These are phyloP conservation scores for Ilex asprella DNA, from an alignment of 257 asterid species.

Conservation along the genomic window DNA sequence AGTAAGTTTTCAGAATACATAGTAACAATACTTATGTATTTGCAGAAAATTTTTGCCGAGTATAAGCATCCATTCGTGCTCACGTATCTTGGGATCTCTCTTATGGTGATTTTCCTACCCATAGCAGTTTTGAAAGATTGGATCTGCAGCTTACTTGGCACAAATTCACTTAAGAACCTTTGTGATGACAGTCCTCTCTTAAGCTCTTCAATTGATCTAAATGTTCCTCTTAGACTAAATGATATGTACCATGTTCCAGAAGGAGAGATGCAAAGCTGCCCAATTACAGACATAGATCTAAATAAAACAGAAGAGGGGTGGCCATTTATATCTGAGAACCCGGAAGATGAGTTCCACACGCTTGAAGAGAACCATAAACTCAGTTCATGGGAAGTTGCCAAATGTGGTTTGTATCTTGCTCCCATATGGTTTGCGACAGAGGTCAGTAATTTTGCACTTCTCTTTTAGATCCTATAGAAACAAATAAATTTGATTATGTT, in stretches of 20 bases:
- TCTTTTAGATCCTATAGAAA: too few relatives aligned
- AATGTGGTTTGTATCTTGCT: constrained; percentile 54
- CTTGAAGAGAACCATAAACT: constrained; percentile 27
- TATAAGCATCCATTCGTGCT: constrained; percentile 77
- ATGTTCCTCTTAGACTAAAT: constrained; percentile 25
- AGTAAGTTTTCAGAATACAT: constrained; percentile 3
- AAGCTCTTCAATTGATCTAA: constrained; percentile 22
- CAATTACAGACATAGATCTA: constrained; percentile 29
- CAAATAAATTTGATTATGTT: too few relatives aligned
- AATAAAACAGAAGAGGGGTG: constrained; percentile 38
- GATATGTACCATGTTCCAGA: constrained; percentile 29
- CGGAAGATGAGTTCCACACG: constrained; percentile 30
- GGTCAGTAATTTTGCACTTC: constrained; percentile 27
- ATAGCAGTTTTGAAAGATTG: constrained; percentile 58
- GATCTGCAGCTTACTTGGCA: constrained; percentile 27
- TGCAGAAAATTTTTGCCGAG: constrained; percentile 63
- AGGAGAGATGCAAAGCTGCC: constrained; percentile 33
- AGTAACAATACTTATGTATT: constrained; percentile 10
- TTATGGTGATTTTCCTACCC: constrained; percentile 69
- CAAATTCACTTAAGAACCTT: constrained; percentile 21
- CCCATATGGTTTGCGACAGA: constrained; percentile 74
- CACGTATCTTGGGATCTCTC: constrained; percentile 69
- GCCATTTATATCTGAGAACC: constrained; percentile 28
- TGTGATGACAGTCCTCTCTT: constrained; percentile 20
- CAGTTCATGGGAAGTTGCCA: constrained; percentile 34